phyloP scores from a whole-genome alignment of 345 rosid genomes.

The Triadica sebifera region DNA sequence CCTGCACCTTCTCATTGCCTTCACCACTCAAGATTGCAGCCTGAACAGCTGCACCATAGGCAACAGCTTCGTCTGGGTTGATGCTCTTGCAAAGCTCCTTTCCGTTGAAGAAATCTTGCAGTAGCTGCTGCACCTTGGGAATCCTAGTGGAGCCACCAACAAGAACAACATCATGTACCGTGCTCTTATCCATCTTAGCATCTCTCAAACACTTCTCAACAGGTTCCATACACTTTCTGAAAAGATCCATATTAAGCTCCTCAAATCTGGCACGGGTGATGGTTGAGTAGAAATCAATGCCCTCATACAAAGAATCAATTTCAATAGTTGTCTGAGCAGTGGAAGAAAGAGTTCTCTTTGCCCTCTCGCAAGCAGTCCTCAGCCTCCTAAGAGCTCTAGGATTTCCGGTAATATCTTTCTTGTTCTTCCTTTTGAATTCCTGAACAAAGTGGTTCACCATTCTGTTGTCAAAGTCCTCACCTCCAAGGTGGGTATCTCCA shows the following conservation, averaged over 20 bases:
- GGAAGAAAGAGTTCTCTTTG: slow-evolving; percentile 27
- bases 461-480: slow-evolving; percentile 21
- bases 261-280: slow-evolving; percentile 23
- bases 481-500: slow-evolving; percentile 18
- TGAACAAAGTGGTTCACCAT: slow-evolving; percentile 26
- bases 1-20: slow-evolving; percentile 22
- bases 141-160: slow-evolving; percentile 22
- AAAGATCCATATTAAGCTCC: slow-evolving; percentile 22
- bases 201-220: slow-evolving; percentile 23
- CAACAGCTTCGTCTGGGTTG: slow-evolving; percentile 17
- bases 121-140: slow-evolving; percentile 21
- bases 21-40: slow-evolving; percentile 18
- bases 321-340: slow-evolving; percentile 21
- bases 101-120: slow-evolving; percentile 21
- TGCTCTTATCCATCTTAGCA: slow-evolving; percentile 24
- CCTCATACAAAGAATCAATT: slow-evolving; percentile 18
- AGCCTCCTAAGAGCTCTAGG: slow-evolving; percentile 26
- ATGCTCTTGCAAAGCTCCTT: slow-evolving; percentile 24
- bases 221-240: slow-evolving; percentile 27
- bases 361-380: slow-evolving; percentile 30
- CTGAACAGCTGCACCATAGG: slow-evolving; percentile 21
- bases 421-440: slow-evolving; percentile 17
- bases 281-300: slow-evolving; percentile 23
- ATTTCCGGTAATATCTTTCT: slow-evolving; percentile 17
- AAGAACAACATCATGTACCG: slow-evolving; percentile 15